Evolutionary conservation across 441 rosid genomes (phyloP), one percentile per base, ranked within the genome.

Genomic region (Cnidoscolus chayamansa): DNA sequence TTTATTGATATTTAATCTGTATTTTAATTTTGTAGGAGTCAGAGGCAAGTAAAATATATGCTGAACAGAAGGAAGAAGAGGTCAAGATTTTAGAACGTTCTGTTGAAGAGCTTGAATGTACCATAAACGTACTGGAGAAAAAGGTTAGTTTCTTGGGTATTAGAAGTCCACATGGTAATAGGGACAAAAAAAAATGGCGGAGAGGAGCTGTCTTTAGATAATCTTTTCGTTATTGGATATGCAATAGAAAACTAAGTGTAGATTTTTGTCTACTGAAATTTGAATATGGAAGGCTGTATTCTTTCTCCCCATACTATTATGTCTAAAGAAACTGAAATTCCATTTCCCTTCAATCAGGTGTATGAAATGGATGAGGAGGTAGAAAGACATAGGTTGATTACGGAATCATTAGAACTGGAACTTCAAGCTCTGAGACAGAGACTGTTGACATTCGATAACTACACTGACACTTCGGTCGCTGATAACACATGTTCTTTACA

Each of bases 11-110:
- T 67, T 68, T 45, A 63, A 58, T 62, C 53, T 65, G 53, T 57
- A 45, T 32, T 56, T 64, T 10, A 13, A 37, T 45, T 81, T 70
- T 78, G 70, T 65, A 94, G 99, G 97, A 85, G 80, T 85, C 89
- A 53, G 96, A 89, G 81, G 86, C 96, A 76, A 83, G 94, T 82
- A 90, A 86, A 78, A 30, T 83, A 60, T 86, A 86, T 65, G 91
- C 96, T 59, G 97, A 90, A 71, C 91, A 92, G 78, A 92, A 90
- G 85, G 98, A 90, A 78, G 96, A 88, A 75, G 99, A 94, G 84
- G 96, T 90, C 78, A 86, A 88, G 79, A 89, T 94, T 81, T 78
- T 94, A 71, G 99, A 94, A 77, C 77, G 80, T 76, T 94, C 99
- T 67, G 85, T 94, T 43, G 98, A 89, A 83, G 97, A 94, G 85